Percentiles rank a stretch among this genome's conserved stretches.
These are phyloP conservation scores for Magnaporthales sp. DNA, from an alignment of 2,329 filamentous ascomycete species.

Conservation along the genomic window DNA sequence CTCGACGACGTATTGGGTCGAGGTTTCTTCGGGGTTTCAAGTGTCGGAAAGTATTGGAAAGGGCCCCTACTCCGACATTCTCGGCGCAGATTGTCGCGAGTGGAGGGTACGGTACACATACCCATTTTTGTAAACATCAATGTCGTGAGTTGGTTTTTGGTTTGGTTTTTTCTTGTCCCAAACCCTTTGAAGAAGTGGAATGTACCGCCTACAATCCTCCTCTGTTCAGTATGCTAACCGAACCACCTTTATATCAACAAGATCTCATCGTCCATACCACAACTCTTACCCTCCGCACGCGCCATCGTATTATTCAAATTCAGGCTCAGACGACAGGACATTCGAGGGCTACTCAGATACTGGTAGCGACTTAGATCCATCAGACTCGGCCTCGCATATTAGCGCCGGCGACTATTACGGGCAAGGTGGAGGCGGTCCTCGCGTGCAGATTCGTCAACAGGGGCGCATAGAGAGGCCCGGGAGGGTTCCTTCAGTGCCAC, in stretches of 20 bases:
- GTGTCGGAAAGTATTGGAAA: neutral
- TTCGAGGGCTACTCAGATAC: neutral
- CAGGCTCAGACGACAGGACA: neutral
- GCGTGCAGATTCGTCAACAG: neutral
- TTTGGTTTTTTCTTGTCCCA: neutral
- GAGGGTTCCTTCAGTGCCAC: neutral
- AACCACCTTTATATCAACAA: neutral
- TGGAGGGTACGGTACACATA: constrained; percentile 26
- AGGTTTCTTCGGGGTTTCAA: neutral
- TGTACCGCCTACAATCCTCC: neutral
- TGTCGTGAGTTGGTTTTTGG: constrained; percentile 23
- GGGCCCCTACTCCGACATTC: constrained; percentile 36
- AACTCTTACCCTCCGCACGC: neutral
- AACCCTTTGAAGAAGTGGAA: neutral
- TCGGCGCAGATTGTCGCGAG: constrained; percentile 35
- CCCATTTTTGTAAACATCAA: constrained; percentile 19
- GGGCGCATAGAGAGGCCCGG: neutral
- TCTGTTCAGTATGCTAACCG: neutral
- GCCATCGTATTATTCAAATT: neutral
- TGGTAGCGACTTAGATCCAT: constrained; percentile 42
- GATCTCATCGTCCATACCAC: neutral
- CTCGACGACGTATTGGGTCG: neutral
- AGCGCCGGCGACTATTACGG: neutral
- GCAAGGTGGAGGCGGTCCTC: neutral
- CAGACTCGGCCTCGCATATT: constrained; percentile 46